Base-by-base conservation (phyloP, 345 rosid species). In the Conringia planisiliqua region DNA sequence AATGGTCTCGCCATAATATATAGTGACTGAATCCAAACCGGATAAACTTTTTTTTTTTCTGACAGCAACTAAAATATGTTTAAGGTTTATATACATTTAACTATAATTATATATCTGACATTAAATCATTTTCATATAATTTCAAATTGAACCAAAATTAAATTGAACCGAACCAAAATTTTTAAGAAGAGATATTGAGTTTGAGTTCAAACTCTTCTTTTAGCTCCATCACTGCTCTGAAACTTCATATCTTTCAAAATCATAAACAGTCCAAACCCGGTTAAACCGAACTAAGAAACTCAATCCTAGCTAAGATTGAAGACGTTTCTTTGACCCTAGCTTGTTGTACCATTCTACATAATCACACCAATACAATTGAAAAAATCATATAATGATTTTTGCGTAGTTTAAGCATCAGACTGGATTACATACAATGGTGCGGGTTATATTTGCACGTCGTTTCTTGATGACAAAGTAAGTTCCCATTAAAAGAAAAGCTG, bases 381-480 rank as follows among this genome's bases (percentile, higher is more conserved):
- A 61, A 42, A 14, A 70, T 7, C 16, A 60, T 27, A 0, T n/a
- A 55, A n/a, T 32, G 29, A 17, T 30, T 55, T 29, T 32, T 6
- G 18, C 13, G 2, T 32, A 16, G 16, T 30, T 77, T 9, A 77
- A 64, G 62, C 76, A 71, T 36, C 66, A 55, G 61, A 77, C 8
- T 57, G 66, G 50, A 71, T 64, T 5, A 77, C 71, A 63, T 5
- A 77, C 71, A 63, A 77, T 70, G 0, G 80, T 77, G 11, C 76
- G 80, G 54, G 9, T 70, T 7, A 63, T 35, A 46, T 47, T 64
- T 35, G 66, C n/a, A 10, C 30, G 76, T 27, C 72, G 80, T 70
- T 77, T 77, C 74, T 40, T 71, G 67, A 70, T 63, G 2, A 76
- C 66, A 76, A 63, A 76, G 66, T 8, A 76, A 14, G 56, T 39